Conservation (phyloP, 305 asterid species). For the Fraxinus albicans region DNA sequence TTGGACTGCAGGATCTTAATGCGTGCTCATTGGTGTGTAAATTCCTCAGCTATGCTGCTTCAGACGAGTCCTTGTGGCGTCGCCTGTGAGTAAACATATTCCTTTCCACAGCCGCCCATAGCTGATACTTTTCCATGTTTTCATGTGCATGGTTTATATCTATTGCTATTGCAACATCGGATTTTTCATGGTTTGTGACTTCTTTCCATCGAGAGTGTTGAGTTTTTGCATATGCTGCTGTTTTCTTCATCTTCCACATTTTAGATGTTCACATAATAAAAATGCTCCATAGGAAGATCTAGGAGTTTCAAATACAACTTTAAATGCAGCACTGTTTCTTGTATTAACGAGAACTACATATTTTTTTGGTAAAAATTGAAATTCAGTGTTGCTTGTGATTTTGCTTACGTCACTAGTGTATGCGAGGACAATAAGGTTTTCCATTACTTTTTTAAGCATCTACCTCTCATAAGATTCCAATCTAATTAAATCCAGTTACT, state of each 20-base stretch:
- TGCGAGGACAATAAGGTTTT: neutral
- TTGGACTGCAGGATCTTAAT: constrained; percentile 75
- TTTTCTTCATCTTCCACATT: neutral
- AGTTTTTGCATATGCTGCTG: neutral
- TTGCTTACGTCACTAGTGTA: neutral
- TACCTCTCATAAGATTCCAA: neutral
- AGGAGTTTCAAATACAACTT: neutral
- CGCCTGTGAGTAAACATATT: constrained; percentile 63
- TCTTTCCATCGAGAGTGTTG: neutral
- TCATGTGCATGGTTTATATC: neutral
- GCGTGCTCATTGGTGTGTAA: constrained; percentile 82
- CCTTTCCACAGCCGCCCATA: neutral
- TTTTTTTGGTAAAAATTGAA: neutral
- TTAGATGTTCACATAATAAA: neutral
- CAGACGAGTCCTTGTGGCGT: constrained; percentile 94
- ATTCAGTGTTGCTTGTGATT: neutral
- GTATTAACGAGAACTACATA: neutral
- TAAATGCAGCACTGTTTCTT: neutral
- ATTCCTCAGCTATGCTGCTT: constrained; percentile 73
- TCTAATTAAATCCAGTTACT: neutral
- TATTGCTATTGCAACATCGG: constrained; percentile 7
- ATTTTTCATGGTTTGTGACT: neutral
- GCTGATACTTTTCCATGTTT: neutral
- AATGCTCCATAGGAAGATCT: neutral
- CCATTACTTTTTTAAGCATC: neutral